Evolutionary conservation across 78 protist genomes (phyloP).

Genomic region (slime mould (Dictyostelium discoideum)): dicty_2.7 NC_007088.5:5385501-5386000

Average conservation of each 20-base stretch:
- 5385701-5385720: background rate
- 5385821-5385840: conserved; percentile 7
- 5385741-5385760: background rate
- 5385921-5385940: background rate
- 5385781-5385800: background rate
- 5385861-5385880: background rate
- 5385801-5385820: conserved; percentile 11
- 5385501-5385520: conserved; percentile 10
- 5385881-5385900: background rate
- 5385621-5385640: background rate
- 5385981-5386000: background rate
- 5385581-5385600: background rate
- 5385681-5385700: background rate
- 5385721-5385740: background rate
- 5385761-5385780: background rate
- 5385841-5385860: conserved; percentile 6
- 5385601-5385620: background rate
- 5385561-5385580: background rate
- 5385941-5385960: background rate
- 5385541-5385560: background rate
- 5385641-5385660: background rate
- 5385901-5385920: background rate
- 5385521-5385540: background rate
- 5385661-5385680: background rate
- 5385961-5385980: background rate